Percentiles rank a stretch among this genome's conserved stretches.
Evolutionary conservation across 192 early-diverging fungal species (phyloP).

Genomic region (Coemansia sp.): DNA sequence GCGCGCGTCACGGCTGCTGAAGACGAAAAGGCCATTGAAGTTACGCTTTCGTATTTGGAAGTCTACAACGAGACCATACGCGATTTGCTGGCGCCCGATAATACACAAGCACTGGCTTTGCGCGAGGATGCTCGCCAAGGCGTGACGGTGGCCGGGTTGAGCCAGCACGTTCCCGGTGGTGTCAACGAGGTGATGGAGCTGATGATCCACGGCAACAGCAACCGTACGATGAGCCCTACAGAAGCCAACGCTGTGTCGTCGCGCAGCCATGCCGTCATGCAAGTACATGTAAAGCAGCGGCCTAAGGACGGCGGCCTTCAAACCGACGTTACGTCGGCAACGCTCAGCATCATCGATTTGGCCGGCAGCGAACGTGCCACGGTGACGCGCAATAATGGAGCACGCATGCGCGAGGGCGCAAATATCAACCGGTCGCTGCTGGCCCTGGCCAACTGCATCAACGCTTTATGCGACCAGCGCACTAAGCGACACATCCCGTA

Average conservation of each 20-base stretch:
- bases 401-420: slow-evolving; percentile 72
- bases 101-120: slow-evolving; percentile 57
- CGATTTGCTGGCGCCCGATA: slow-evolving; percentile 68
- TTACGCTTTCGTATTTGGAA: slow-evolving; percentile 84
- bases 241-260: slow-evolving; percentile 73
- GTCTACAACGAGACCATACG: slow-evolving; percentile 96
- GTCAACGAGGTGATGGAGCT: slow-evolving; percentile 60
- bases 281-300: slow-evolving; percentile 55
- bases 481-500: slow-evolving; percentile 69
- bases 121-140: slow-evolving; percentile 70
- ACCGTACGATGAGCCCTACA: slow-evolving; percentile 75
- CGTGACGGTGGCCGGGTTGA: slow-evolving; percentile 71
- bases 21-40: slow-evolving; percentile 66
- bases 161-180: slow-evolving; percentile 59
- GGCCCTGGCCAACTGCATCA: slow-evolving; percentile 77
- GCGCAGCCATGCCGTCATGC: slow-evolving; percentile 79
- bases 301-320: slow-evolving; percentile 39
- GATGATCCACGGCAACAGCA: slow-evolving; percentile 62
- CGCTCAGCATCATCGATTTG: slow-evolving; percentile 74
- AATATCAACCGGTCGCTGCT: slow-evolving; percentile 76
- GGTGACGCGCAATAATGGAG: slow-evolving; percentile 61
- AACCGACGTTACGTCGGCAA: slow-evolving; percentile 56
- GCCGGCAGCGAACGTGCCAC: slow-evolving; percentile 73
- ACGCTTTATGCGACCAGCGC: slow-evolving; percentile 60
- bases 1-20: slow-evolving; percentile 38